These are phyloP conservation scores for Lanmaoa rubissima DNA, from an alignment of 768 basidiomycete genomes.

Conservation along the genomic window DNA sequence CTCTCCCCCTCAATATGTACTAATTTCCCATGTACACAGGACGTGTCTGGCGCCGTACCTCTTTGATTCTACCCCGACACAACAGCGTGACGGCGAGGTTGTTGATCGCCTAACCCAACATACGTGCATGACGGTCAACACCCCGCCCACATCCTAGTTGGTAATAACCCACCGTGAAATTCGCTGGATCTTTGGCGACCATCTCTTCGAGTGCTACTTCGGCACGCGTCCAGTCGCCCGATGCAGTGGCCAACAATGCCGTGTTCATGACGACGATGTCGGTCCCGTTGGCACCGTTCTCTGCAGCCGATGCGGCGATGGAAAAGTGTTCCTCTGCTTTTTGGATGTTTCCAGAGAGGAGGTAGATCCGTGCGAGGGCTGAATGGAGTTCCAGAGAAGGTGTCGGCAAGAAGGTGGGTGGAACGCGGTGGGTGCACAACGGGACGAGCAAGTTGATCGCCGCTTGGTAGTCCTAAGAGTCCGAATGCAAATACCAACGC, in stretches of 20 bases:
- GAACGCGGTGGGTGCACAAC: slow-evolving; percentile 46
- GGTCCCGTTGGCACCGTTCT: slow-evolving; percentile 42
- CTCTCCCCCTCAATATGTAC: neutral
- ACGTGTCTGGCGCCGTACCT: slow-evolving; percentile 42
- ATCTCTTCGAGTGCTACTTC: slow-evolving; percentile 42
- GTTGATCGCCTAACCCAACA: slow-evolving; percentile 57
- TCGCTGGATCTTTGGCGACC: slow-evolving; percentile 53
- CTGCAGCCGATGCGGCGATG: slow-evolving; percentile 39
- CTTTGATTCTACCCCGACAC: slow-evolving; percentile 67
- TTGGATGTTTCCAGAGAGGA: slow-evolving; percentile 66
- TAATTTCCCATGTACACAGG: neutral
- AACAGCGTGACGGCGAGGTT: slow-evolving; percentile 72
- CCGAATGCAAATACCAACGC: neutral
- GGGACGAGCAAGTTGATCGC: slow-evolving; percentile 68
- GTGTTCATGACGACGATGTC: slow-evolving; percentile 58
- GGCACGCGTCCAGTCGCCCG: slow-evolving; percentile 67
- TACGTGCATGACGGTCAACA: neutral
- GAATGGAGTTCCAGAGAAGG: slow-evolving; percentile 60
- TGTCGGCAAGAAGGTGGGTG: slow-evolving; percentile 12
- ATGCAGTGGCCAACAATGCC: slow-evolving; percentile 62
- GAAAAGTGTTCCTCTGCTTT: slow-evolving; percentile 59
- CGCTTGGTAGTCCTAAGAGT: slow-evolving; percentile 33
- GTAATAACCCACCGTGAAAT: slow-evolving; percentile 48
- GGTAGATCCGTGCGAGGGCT: slow-evolving; percentile 69
- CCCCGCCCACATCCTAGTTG: no score